Conservation (phyloP, 2,329 filamentous ascomycete species). For the Paecilomyces variotii region DNA sequence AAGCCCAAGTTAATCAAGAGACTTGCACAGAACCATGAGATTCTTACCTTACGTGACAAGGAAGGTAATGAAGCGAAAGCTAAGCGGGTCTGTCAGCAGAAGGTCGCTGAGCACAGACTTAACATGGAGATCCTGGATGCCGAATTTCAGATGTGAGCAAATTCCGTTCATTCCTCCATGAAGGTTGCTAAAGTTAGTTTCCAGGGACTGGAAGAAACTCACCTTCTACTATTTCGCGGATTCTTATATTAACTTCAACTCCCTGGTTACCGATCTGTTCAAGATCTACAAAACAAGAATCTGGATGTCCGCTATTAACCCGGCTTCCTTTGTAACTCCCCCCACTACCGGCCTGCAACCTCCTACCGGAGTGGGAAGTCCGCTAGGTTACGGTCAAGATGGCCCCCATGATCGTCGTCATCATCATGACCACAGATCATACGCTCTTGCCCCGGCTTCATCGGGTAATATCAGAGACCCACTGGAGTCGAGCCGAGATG, state of each 20-base stretch:
- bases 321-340: constrained; percentile 79
- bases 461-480: constrained; percentile 13
- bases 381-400: constrained; percentile 48
- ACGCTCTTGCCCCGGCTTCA: constrained; percentile 10
- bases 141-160: constrained; percentile 93
- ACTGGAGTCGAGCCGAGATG: constrained; percentile 22
- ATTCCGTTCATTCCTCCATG: neutral
- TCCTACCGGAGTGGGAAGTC: constrained; percentile 58
- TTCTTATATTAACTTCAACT: constrained; percentile 98
- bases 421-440: constrained; percentile 27
- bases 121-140: constrained; percentile 99
- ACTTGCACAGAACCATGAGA: constrained; percentile 83
- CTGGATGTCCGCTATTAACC: constrained; percentile 99
- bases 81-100: constrained; percentile 92
- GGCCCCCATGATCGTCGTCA: constrained; percentile 32
- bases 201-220: constrained; percentile 95
- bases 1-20: constrained; percentile 97
- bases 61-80: constrained; percentile 97
- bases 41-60: constrained; percentile 82
- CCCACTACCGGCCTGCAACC: constrained; percentile 62
- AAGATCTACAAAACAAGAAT: constrained; percentile 99
- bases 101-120: constrained; percentile 86
- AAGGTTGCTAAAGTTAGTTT: constrained; percentile 8
- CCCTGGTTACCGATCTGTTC: constrained; percentile 92
- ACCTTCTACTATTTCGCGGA: constrained; percentile 99